Base-by-base conservation (phyloP, 371 early-diverging fungal species). In the Batkoa obscura region DNA sequence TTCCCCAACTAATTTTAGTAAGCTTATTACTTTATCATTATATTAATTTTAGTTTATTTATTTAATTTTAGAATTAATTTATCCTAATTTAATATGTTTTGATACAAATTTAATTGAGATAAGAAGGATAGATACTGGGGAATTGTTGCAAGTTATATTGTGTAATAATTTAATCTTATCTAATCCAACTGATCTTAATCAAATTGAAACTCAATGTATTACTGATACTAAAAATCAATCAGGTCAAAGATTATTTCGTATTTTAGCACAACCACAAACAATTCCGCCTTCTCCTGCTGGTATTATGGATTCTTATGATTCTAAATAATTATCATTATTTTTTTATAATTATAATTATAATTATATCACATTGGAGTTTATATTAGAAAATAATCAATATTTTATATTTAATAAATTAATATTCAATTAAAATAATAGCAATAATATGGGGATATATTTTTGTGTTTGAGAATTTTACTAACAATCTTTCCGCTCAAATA, bases 41-140 rank as follows among this genome's bases (percentile, higher is more conserved):
- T 17, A 45, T 13, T 9, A 13, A 17, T 15, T 15, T 45, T 3
- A 45, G 45, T 17, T 50, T 3, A 3, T 37, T 41, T 5, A 8
- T n/a, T 38, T 33, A 53, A 3, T n/a, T 39, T 23, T 52, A 74
- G 50, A 66, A 68, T 33, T 67, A 78, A 63, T 73, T 33, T 72
- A 80, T 43, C 92, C 90, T 9, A 90, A 86, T 62, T 72, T 94
- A 35, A 66, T 93, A 61, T 91, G 88, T 0, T 90, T 88, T 62
- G 90, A 88, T 51, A 65, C 81, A n/a, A 71, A 73, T 30, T 91
- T 94, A 61, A 82, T 92, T 58, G 93, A 92, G 68, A 72, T 94
- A 31, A 79, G 90, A 13, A 74, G 89, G 59, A 78, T 86, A 6
- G 81, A 84, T 58, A 84, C 87, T 69, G 81, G 81, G 9, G 66